Evolutionary conservation across 805 yeast genomes (phyloP).

Genomic region (Saccharomyces kudriavzevii): DNA sequence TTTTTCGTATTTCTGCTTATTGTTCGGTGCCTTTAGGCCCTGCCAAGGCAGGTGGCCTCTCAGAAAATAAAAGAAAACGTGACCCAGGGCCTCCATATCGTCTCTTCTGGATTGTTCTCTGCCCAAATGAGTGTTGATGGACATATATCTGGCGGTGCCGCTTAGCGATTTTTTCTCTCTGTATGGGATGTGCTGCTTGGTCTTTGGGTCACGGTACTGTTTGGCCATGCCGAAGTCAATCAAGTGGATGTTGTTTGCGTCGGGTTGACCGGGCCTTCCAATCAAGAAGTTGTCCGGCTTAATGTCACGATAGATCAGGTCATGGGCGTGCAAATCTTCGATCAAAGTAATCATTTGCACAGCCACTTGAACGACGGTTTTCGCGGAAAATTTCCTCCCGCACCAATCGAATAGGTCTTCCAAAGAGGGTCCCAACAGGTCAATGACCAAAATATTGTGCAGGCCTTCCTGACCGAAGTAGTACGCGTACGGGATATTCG

Average conservation of each 20-base stretch:
- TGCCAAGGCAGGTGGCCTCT: constrained; percentile 98
- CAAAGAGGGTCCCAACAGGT: constrained; percentile 87
- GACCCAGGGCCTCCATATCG: constrained; percentile 93
- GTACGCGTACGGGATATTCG: constrained; percentile 93
- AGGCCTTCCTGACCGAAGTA: constrained; percentile 98
- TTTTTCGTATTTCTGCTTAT: constrained; percentile 94
- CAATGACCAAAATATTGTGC: constrained; percentile 90
- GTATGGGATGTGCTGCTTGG: constrained; percentile 92
- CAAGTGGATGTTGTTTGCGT: constrained; percentile 77
- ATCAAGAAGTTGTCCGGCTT: constrained; percentile 95
- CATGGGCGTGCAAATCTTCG: constrained; percentile 80
- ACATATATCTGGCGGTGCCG: constrained; percentile 97
- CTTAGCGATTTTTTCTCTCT: constrained; percentile 91
- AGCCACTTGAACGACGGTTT: constrained; percentile 89
- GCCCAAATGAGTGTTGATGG: constrained; percentile 93
- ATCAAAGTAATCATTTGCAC: constrained; percentile 88
- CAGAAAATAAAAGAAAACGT: constrained; percentile 89
- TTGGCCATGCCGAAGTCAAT: constrained; percentile 99
- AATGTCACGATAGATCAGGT: constrained; percentile 89
- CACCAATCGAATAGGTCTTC: constrained; percentile 99
- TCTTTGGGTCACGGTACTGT: constrained; percentile 92
- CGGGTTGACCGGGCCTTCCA: constrained; percentile 78
- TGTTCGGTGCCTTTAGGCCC: constrained; percentile 95
- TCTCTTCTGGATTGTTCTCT: constrained; percentile 95
- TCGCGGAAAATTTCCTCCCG: constrained; percentile 76